Conservation (phyloP, 2,329 filamentous ascomycete genomes). For the Bertia moriformis region DNA sequence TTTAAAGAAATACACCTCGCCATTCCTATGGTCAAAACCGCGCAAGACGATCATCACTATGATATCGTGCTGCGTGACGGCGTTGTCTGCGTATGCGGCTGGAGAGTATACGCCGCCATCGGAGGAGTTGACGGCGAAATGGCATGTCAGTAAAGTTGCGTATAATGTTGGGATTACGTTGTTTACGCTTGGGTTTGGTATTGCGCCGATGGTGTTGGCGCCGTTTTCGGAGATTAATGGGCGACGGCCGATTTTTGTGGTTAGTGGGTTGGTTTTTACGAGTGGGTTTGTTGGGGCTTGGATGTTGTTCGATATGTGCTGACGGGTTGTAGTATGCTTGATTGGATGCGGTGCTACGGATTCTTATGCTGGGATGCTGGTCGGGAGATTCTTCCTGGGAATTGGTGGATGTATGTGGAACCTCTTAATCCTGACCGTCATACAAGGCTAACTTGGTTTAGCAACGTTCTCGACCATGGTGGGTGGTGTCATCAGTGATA, state of each 20-base stretch:
- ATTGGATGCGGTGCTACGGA: conserved; percentile 59
- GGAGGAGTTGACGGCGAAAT: conserved; percentile 48
- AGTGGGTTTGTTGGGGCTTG: conserved; percentile 8
- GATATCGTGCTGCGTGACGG: conserved; percentile 63
- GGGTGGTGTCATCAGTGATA: conserved; percentile 75
- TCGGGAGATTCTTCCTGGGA: conserved; percentile 63
- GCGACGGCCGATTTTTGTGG: conserved; percentile 66
- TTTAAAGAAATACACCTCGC: conserved; percentile 52
- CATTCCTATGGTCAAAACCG: conserved; percentile 56
- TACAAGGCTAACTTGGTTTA: no score
- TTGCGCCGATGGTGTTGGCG: conserved; percentile 76
- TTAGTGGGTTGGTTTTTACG: conserved; percentile 59
- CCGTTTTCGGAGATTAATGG: conserved; percentile 83
- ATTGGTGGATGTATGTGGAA: conserved; percentile 47
- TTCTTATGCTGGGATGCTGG: conserved; percentile 57
- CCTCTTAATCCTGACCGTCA: conserved; percentile 8
- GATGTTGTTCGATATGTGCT: no score
- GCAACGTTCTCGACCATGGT: conserved; percentile 68
- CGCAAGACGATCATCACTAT: conserved; percentile 59
- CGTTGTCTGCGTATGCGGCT: conserved; percentile 65
- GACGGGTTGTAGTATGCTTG: conserved; percentile 43
- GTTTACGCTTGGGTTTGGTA: conserved; percentile 67
- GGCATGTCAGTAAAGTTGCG: conserved; percentile 48
- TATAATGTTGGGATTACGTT: conserved; percentile 65
- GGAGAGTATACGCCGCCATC: conserved; percentile 66